Evolutionary conservation across 805 yeast species (phyloP).

Genomic region (Teunomyces panamensis): DNA sequence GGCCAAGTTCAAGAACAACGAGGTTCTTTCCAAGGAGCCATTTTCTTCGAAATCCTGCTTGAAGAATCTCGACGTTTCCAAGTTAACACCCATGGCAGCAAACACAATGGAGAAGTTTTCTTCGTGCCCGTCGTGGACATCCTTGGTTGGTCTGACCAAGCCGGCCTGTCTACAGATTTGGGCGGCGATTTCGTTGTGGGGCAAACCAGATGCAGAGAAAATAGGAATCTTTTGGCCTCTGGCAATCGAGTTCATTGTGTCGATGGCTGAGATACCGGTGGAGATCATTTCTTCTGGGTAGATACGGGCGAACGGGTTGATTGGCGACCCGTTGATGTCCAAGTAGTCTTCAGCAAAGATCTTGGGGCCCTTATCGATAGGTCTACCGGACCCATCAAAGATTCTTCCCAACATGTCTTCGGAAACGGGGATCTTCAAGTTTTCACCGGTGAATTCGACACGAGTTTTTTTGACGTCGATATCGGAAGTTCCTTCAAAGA

Average conservation of each 20-base stretch:
- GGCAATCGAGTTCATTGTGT: slow-evolving; percentile 99
- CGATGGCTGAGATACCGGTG: slow-evolving; percentile 97
- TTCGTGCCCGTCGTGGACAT: slow-evolving; percentile 99
- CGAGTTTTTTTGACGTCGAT: slow-evolving; percentile 97
- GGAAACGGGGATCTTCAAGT: slow-evolving; percentile 87
- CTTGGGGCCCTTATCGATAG: slow-evolving; percentile 97
- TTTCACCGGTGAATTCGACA: slow-evolving; percentile 96
- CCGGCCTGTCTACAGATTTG: slow-evolving; percentile 99
- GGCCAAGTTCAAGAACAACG: slow-evolving; percentile 94
- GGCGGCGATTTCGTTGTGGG: slow-evolving; percentile 99
- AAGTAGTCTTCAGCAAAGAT: slow-evolving; percentile 97
- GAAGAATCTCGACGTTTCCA: slow-evolving; percentile 97
- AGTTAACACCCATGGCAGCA: slow-evolving; percentile 99
- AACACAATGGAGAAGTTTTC: slow-evolving; percentile 98
- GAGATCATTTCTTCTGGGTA: slow-evolving; percentile 99
- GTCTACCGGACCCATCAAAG: slow-evolving; percentile 98
- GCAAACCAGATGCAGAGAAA: slow-evolving; percentile 98
- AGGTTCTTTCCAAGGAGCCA: slow-evolving; percentile 97
- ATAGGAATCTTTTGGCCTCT: slow-evolving; percentile 99
- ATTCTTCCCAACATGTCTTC: slow-evolving; percentile 98
- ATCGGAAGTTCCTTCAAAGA: slow-evolving; percentile 98
- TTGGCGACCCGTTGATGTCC: slow-evolving; percentile 98
- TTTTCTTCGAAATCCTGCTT: slow-evolving; percentile 99
- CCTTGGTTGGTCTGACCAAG: slow-evolving; percentile 98
- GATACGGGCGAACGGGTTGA: slow-evolving; percentile 96